Conservation (phyloP, 2,329 filamentous ascomycete genomes). For the Xylariaceae sp. region DNA sequence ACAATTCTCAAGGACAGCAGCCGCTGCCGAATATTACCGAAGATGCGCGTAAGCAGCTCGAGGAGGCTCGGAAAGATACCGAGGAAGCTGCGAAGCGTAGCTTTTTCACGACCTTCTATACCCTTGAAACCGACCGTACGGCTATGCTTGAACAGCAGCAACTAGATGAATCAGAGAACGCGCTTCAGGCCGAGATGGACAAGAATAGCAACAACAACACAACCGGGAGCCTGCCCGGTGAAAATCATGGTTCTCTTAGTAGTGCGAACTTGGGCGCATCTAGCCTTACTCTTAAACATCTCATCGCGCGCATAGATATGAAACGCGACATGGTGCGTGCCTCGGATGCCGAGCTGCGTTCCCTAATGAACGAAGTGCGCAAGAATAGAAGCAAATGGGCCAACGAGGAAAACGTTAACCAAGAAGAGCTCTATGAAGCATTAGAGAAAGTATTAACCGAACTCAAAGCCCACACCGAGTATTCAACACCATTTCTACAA, state of each 20-base stretch:
- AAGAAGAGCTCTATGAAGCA: conserved; percentile 96
- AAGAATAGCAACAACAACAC: conserved; percentile 51
- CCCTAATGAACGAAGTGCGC: conserved; percentile 91
- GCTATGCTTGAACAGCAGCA: conserved; percentile 98
- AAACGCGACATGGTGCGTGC: conserved; percentile 86
- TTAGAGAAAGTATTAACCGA: conserved; percentile 95
- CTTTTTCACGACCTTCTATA: conserved; percentile 92
- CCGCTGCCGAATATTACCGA: conserved; percentile 64
- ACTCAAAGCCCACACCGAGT: conserved; percentile 93
- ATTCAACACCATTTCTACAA: conserved; percentile 91
- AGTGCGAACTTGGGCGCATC: conserved; percentile 93
- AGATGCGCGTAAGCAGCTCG: conserved; percentile 86
- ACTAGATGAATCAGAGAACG: conserved; percentile 91
- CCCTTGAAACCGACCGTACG: conserved; percentile 87
- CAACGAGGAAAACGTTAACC: conserved; percentile 92
- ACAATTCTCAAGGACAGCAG: conserved; percentile 35
- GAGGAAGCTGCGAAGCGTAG: conserved; percentile 84
- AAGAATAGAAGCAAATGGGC: conserved; percentile 99
- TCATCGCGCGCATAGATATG: conserved; percentile 91
- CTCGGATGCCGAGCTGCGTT: conserved; percentile 86
- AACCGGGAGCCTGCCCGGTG: conserved; percentile 44
- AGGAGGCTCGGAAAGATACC: conserved; percentile 84
- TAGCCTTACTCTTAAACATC: conserved; percentile 90
- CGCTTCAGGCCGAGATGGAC: conserved; percentile 93
- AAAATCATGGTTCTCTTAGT: conserved; percentile 82